Evolutionary conservation across 148 eudicot species (phyloP).

Genomic region (Dysphania ambrosioides): DNA sequence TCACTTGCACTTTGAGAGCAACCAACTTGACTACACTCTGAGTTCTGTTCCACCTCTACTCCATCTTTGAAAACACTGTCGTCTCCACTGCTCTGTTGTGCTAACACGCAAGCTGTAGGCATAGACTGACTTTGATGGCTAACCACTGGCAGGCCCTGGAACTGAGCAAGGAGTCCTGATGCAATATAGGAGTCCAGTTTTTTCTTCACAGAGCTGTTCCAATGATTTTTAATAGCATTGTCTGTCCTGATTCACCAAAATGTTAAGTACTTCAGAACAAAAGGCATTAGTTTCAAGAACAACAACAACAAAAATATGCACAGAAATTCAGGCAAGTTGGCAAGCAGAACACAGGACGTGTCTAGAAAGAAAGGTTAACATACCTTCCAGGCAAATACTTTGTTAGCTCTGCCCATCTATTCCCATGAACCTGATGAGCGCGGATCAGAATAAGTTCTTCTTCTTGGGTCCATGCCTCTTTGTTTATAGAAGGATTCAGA

Average conservation of each 20-base stretch:
- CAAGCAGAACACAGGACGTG: neutral
- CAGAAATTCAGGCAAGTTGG: neutral
- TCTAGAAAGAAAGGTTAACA: neutral
- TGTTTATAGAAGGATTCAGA: conserved; percentile 90
- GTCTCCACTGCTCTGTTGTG: conserved; percentile 34
- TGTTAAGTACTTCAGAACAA: conserved; percentile 25
- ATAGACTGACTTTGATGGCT: conserved; percentile 44
- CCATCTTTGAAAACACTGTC: conserved; percentile 42
- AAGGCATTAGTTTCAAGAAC: neutral
- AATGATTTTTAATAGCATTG: conserved; percentile 95
- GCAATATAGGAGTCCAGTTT: conserved; percentile 77
- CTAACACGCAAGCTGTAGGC: conserved; percentile 38
- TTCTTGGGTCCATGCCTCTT: conserved; percentile 97
- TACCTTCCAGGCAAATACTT: conserved; percentile 94
- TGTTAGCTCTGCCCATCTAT: conserved; percentile 95
- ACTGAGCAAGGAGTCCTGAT: conserved; percentile 80
- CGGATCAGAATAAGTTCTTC: conserved; percentile 79
- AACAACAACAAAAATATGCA: neutral
- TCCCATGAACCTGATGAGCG: conserved; percentile 85
- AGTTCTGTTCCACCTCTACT: conserved; percentile 58
- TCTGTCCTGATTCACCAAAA: conserved; percentile 67
- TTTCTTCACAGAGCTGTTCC: conserved; percentile 98
- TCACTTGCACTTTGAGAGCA: conserved; percentile 57
- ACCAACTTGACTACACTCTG: conserved; percentile 73
- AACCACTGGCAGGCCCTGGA: conserved; percentile 56